These are phyloP conservation scores for Agrocybe pediades DNA, from an alignment of 768 basidiomycete genomes.

Conservation along the genomic window DNA sequence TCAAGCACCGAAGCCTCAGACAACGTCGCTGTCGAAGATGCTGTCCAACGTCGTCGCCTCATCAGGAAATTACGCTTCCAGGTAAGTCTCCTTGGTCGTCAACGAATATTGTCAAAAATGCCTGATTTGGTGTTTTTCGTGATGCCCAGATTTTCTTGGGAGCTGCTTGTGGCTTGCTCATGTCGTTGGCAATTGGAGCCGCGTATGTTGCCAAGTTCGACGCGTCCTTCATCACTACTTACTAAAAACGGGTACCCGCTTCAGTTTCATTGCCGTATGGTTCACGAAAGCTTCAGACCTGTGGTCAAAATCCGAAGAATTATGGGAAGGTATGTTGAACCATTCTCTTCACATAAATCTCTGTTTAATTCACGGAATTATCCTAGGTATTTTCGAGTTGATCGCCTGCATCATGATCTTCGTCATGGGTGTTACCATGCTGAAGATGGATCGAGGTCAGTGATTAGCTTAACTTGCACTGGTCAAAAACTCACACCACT, in stretches of 20 bases:
- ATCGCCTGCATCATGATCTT: constrained; percentile 84
- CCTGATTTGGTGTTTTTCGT: not conserved
- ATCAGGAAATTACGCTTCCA: constrained; percentile 73
- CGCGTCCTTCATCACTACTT: not conserved
- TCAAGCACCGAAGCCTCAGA: constrained; percentile 26
- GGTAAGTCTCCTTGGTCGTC: constrained; percentile 29
- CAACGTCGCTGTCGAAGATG: constrained; percentile 27
- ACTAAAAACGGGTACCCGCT: constrained; percentile 5
- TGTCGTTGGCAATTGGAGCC: constrained; percentile 84
- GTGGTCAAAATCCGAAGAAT: constrained; percentile 80
- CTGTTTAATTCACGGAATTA: not conserved
- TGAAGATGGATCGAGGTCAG: constrained; percentile 83
- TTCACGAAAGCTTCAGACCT: constrained; percentile 88
- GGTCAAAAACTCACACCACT: not conserved
- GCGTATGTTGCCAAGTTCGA: constrained; percentile 40
- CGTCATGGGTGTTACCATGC: constrained; percentile 91
- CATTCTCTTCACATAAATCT: not conserved
- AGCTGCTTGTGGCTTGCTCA: constrained; percentile 68
- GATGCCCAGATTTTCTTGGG: constrained; percentile 71
- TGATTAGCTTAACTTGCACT: not conserved
- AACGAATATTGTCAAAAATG: too few species aligned
- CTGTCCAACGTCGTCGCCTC: constrained; percentile 41
- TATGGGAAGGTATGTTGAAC: constrained; percentile 83
- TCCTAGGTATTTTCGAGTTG: constrained; percentile 64
- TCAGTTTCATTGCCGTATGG: constrained; percentile 87